Percentiles rank a stretch among this genome's conserved stretches.
Evolutionary conservation across 192 early-diverging fungal species (phyloP).

Genomic region (Linnemannia zychae): DNA sequence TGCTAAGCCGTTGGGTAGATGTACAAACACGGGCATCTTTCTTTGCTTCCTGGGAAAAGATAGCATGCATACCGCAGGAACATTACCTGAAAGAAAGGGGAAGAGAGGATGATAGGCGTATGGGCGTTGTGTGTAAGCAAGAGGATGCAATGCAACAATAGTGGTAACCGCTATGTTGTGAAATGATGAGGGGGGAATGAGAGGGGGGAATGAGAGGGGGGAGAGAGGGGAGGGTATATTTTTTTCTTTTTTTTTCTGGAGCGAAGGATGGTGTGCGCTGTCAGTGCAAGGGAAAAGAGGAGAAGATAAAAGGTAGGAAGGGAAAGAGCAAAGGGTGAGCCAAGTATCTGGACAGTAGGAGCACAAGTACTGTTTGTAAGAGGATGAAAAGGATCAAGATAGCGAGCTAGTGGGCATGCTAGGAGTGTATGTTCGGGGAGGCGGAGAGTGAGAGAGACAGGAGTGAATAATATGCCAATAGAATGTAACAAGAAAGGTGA

Average conservation of each 20-base stretch:
- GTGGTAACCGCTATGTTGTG: background rate
- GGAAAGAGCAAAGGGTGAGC: background rate
- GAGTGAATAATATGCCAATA: background rate
- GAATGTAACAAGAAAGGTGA: background rate
- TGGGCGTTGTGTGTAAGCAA: background rate
- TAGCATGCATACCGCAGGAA: conserved; percentile 3
- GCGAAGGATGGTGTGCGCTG: background rate
- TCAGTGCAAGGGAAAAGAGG: background rate
- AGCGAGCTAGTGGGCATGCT: background rate
- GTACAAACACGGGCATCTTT: background rate
- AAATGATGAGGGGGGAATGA: background rate
- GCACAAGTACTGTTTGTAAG: background rate
- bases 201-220: background rate
- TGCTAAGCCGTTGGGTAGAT: background rate
- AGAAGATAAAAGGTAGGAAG: background rate
- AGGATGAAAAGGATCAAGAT: background rate
- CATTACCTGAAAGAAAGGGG: background rate
- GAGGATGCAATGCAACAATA: background rate
- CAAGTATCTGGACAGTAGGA: background rate
- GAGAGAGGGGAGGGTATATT: background rate
- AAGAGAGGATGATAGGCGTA: background rate
- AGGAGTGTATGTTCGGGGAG: background rate
- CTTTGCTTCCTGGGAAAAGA: background rate
- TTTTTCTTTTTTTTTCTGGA: too few relatives aligned
- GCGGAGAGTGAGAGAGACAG: background rate